phyloP scores from a whole-genome alignment of 2,329 filamentous ascomycete genomes.

The Anthostomella pinea region DNA sequence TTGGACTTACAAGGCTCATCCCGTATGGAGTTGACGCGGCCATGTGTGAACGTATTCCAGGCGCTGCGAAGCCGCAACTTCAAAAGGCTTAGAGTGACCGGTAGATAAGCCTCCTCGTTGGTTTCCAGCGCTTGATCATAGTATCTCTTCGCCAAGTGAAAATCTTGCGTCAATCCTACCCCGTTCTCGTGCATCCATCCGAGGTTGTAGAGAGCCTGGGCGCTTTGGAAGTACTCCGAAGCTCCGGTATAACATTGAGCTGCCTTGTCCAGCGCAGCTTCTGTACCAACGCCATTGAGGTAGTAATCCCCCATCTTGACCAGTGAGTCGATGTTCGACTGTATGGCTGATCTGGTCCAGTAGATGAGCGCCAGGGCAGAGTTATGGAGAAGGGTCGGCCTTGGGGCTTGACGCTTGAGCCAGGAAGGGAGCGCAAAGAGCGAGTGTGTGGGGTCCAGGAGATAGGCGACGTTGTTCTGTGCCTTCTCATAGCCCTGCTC shows the following conservation, averaged over 20 bases:
- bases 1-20: conserved; percentile 74
- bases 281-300: conserved; percentile 73
- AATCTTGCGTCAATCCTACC: conserved; percentile 87
- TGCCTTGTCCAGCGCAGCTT: conserved; percentile 75
- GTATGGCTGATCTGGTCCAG: conserved; percentile 92
- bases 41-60: conserved; percentile 91
- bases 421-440: conserved; percentile 55
- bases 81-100: conserved; percentile 82
- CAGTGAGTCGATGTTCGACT: conserved; percentile 87
- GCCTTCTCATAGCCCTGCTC: conserved; percentile 89
- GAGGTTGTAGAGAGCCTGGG: conserved; percentile 93
- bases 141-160: conserved; percentile 92
- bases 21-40: conserved; percentile 87
- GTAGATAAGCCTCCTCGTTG: conserved; percentile 89
- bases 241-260: conserved; percentile 90
- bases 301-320: conserved; percentile 99
- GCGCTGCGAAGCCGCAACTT: conserved; percentile 83
- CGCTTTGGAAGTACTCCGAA: conserved; percentile 85
- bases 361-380: conserved; percentile 74
- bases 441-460: conserved; percentile 73
- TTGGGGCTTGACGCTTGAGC: conserved; percentile 41
- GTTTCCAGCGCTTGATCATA: conserved; percentile 92
- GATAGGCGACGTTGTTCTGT: conserved; percentile 85
- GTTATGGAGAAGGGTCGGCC: conserved; percentile 46
- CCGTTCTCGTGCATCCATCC: conserved; percentile 99